Percentiles rank a stretch among this genome's conserved stretches.
phyloP scores from a whole-genome alignment of 2,329 filamentous ascomycete genomes.

The Fonsecaea monophora region DNA sequence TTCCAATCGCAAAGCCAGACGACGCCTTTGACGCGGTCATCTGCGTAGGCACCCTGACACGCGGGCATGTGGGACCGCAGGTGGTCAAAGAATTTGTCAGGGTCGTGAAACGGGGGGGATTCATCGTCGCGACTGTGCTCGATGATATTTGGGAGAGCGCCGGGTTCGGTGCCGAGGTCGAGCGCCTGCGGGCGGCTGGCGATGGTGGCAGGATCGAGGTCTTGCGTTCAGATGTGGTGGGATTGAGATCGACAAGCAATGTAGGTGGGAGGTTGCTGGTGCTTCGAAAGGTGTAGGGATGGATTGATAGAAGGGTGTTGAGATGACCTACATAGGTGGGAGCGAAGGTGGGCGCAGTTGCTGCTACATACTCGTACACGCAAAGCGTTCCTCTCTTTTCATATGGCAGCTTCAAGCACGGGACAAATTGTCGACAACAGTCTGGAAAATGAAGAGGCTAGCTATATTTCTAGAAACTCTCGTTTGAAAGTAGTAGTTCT shows the following conservation, averaged over 20 bases:
- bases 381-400: no score
- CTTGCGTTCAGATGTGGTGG: slow-evolving; percentile 21
- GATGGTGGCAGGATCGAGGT: slow-evolving; percentile 46
- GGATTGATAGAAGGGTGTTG: not conserved
- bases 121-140: slow-evolving; percentile 60
- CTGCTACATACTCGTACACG: no score
- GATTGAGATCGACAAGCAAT: slow-evolving; percentile 16
- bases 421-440: no score
- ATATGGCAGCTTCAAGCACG: no score
- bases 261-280: slow-evolving; percentile 24
- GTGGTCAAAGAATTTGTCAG: slow-evolving; percentile 60
- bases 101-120: slow-evolving; percentile 51
- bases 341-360: no score
- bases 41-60: slow-evolving; percentile 63
- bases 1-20: slow-evolving; percentile 50
- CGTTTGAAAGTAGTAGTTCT: no score
- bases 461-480: no score
- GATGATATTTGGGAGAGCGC: slow-evolving; percentile 58
- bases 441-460: no score
- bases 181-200: slow-evolving; percentile 43
- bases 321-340: no score
- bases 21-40: slow-evolving; percentile 58
- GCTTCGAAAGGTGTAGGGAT: slow-evolving; percentile 24
- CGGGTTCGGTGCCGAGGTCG: slow-evolving; percentile 57
- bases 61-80: slow-evolving; percentile 61